A percentile compares a stretch with the other conserved stretches of the same genome.
phyloP scores from a whole-genome alignment of 2,329 filamentous ascomycete genomes.

The Exophiala mesophila region DNA sequence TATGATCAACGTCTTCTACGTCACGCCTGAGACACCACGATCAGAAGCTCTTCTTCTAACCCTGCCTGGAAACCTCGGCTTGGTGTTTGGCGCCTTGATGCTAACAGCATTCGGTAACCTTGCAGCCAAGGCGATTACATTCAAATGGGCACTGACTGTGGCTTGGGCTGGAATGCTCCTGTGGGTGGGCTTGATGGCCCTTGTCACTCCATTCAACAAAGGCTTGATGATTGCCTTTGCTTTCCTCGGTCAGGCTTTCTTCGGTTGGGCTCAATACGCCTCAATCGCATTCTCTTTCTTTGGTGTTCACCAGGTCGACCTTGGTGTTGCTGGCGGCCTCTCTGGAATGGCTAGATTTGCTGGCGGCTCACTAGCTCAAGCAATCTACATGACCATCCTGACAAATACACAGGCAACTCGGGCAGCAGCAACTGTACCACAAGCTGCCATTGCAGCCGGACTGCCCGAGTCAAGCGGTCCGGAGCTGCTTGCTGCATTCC shows the following conservation, averaged over 20 bases:
- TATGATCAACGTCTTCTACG: conserved; percentile 45
- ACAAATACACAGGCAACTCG: conserved; percentile 27
- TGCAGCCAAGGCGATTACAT: background rate
- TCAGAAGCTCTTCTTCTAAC: conserved; percentile 35
- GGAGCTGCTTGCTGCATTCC: conserved; percentile 24
- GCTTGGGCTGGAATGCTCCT: conserved; percentile 43
- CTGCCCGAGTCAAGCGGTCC: conserved; percentile 22
- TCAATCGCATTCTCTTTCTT: conserved; percentile 47
- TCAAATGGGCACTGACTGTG: conserved; percentile 44
- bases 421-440: conserved; percentile 32
- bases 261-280: conserved; percentile 45
- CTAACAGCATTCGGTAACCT: conserved; percentile 38
- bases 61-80: conserved; percentile 42
- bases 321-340: conserved; percentile 43
- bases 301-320: conserved; percentile 46
- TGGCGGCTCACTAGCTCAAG: conserved; percentile 39
- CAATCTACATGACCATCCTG: conserved; percentile 41
- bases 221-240: conserved; percentile 45
- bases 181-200: conserved; percentile 42
- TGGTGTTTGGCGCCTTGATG: conserved; percentile 41
- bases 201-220: conserved; percentile 41
- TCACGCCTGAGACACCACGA: conserved; percentile 33
- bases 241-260: conserved; percentile 44
- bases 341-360: conserved; percentile 42
- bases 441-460: conserved; percentile 34